Conservation (phyloP, 441 rosid species). For the Euphorbia schlechtendalii region DNA sequence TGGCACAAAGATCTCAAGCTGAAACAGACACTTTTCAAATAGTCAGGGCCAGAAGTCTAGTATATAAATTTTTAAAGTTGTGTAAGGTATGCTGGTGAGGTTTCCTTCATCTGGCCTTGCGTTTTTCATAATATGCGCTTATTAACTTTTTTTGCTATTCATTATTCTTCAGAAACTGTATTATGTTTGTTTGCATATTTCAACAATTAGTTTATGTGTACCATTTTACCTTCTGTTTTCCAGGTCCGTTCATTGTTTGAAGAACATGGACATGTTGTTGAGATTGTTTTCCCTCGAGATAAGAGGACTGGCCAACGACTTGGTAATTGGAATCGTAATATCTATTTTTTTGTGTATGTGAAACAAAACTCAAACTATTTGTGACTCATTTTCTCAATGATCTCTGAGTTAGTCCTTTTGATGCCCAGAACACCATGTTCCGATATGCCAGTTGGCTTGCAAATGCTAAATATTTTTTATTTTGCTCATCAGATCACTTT, state of each 20-base stretch:
- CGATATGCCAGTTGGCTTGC: not conserved
- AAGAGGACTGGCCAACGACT: slow-evolving; percentile 60
- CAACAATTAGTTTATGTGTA: slow-evolving; percentile 1
- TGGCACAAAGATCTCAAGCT: no score
- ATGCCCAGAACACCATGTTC: not conserved
- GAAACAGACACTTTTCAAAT: no score
- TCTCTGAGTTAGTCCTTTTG: not conserved
- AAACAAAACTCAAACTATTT: not conserved
- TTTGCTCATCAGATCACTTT: not conserved
- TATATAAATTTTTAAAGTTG: not conserved
- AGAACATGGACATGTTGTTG: slow-evolving; percentile 59
- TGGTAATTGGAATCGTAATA: slow-evolving; percentile 30
- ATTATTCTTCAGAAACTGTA: no score
- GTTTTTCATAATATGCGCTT: not conserved
- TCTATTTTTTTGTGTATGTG: not conserved
- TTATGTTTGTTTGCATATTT: not conserved
- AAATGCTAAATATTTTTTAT: not conserved
- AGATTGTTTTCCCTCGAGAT: slow-evolving; percentile 67
- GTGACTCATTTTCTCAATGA: not conserved
- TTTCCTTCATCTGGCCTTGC: not conserved
- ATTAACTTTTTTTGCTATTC: no score
- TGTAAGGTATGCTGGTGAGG: not conserved
- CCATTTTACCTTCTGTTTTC: slow-evolving; percentile 12
- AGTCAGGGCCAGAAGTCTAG: not conserved
- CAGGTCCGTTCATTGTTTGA: slow-evolving; percentile 67